These are phyloP conservation scores for Rosa chinensis DNA, from an alignment of 306 rosid species.

Conservation along the genomic window DNA sequence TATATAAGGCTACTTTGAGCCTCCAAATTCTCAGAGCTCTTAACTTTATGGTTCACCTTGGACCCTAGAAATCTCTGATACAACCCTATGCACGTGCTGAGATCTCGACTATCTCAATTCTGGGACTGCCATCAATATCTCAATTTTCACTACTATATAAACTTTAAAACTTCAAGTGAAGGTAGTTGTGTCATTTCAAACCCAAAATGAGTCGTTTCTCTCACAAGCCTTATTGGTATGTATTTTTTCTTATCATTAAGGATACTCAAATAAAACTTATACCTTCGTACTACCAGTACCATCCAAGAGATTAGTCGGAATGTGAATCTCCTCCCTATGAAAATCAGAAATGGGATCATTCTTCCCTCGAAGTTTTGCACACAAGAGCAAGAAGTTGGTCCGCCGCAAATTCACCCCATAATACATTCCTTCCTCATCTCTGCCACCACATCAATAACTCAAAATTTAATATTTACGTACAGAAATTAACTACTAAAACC, in stretches of 20 bases:
- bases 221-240: neutral
- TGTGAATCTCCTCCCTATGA: slow-evolving; percentile 46
- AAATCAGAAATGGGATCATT: slow-evolving; percentile 44
- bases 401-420: slow-evolving; percentile 63
- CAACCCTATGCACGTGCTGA: too few species aligned
- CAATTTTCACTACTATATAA: neutral
- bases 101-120: too few species aligned
- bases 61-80: too few species aligned
- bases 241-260: neutral
- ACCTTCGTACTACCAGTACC: slow-evolving; percentile 43
- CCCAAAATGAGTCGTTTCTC: neutral
- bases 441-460: slow-evolving; percentile 25
- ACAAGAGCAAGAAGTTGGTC: slow-evolving; percentile 46
- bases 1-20: neutral
- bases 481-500: neutral
- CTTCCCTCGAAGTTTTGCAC: slow-evolving; percentile 66
- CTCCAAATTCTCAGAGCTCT: neutral
- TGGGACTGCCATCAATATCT: too few species aligned
- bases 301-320: slow-evolving; percentile 46
- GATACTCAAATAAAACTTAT: neutral
- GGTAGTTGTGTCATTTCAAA: neutral
- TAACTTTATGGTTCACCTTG: too few species aligned
- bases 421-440: slow-evolving; percentile 62
- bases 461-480: neutral
- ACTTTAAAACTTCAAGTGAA: neutral